Conservation (phyloP, 2,329 filamentous ascomycete genomes). For the Alternaria ventricosa region DNA sequence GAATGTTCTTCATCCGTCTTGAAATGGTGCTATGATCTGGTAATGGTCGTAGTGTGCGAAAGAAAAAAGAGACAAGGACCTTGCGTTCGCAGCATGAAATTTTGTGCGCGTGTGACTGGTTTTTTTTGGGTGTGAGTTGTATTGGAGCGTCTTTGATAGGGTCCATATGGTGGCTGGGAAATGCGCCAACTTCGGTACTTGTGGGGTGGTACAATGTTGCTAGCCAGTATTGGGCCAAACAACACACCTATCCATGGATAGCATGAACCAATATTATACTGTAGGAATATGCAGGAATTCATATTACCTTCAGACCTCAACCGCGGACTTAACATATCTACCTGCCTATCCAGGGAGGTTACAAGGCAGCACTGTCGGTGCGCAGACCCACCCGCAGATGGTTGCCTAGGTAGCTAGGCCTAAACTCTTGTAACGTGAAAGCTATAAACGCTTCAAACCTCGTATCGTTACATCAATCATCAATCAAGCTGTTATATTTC, state of each 20-base stretch:
- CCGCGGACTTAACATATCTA: neutral
- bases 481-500: neutral
- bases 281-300: neutral
- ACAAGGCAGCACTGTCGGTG: neutral
- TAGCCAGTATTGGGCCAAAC: too few relatives aligned
- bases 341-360: neutral
- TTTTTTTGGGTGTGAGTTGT: neutral
- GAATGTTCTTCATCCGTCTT: neutral
- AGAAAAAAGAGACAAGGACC: neutral
- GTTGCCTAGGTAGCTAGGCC: neutral
- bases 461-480: neutral
- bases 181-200: neutral
- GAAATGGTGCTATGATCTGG: neutral
- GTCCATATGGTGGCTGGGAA: neutral
- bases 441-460: neutral
- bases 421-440: neutral
- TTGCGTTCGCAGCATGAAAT: neutral
- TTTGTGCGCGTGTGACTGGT: too few relatives aligned
- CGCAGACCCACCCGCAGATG: neutral
- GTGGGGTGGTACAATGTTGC: neutral
- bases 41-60: neutral
- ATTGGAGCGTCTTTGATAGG: neutral
- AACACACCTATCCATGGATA: too few relatives aligned
- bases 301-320: neutral
- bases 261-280: too few relatives aligned